These are phyloP conservation scores for Fusarium sp. DNA, from an alignment of 2,329 filamentous ascomycete species.

Conservation along the genomic window DNA sequence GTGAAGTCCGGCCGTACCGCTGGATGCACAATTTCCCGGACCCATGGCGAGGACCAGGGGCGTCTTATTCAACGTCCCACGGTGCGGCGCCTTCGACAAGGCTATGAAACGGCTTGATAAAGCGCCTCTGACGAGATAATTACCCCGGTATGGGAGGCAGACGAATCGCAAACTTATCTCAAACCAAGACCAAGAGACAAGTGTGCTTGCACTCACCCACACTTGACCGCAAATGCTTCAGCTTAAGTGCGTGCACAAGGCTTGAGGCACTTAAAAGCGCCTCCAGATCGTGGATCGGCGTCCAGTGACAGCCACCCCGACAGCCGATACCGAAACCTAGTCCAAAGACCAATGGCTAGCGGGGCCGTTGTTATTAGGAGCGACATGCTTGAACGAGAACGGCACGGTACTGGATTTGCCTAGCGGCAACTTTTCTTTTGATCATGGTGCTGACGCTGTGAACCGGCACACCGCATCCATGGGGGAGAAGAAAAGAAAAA, in stretches of 20 bases:
- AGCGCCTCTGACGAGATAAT: conserved; percentile 26
- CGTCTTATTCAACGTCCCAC: conserved; percentile 33
- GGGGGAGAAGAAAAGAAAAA: conserved; percentile 5
- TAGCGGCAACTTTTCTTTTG: conserved; percentile 14
- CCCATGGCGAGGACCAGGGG: conserved; percentile 28
- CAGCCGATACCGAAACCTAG: conserved; percentile 6
- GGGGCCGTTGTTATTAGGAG: conserved; percentile 28
- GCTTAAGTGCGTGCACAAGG: conserved; percentile 20
- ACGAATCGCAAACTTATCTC: neutral
- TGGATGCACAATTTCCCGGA: conserved; percentile 41
- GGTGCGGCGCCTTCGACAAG: conserved; percentile 26
- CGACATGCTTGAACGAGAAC: conserved; percentile 16
- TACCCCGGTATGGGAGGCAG: conserved; percentile 18
- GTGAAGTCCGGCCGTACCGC: conserved; percentile 27
- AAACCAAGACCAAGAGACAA: conserved; percentile 1
- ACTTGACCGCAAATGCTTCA: conserved; percentile 10
- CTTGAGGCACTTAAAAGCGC: conserved; percentile 7
- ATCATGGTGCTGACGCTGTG: conserved; percentile 12
- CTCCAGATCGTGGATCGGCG: conserved; percentile 10
- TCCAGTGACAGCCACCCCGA: conserved; percentile 10
- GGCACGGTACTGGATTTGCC: conserved; percentile 1
- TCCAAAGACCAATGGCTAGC: conserved; percentile 5
- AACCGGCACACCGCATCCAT: conserved; percentile 21
- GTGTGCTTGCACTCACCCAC: conserved; percentile 9
- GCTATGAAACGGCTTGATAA: conserved; percentile 41